Percentiles rank a stretch among this genome's conserved stretches.
These are phyloP conservation scores for Dittrichia graveolens DNA, from an alignment of 129 eudicot species.

Conservation along the genomic window DNA sequence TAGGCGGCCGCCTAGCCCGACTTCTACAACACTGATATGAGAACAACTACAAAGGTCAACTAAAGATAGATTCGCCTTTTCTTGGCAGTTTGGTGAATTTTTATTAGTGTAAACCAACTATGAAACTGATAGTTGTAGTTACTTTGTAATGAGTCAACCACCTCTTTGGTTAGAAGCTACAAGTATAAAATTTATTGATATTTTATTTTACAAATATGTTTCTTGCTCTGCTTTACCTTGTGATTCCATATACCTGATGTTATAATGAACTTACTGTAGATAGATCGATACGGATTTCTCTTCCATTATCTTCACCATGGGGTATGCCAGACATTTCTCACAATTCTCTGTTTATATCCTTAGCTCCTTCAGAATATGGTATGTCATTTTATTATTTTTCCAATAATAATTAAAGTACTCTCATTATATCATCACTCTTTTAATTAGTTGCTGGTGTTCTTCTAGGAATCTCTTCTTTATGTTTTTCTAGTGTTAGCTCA, in stretches of 20 bases:
- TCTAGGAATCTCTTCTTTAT: slow-evolving; percentile 56
- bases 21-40: too few relatives aligned
- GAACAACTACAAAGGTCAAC: slow-evolving; percentile 12
- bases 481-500: slow-evolving; percentile 43
- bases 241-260: slow-evolving; percentile 19
- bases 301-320: slow-evolving; percentile 47
- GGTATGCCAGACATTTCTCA: slow-evolving; percentile 27
- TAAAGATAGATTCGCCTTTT: slow-evolving; percentile 2
- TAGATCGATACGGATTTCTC: slow-evolving; percentile 41
- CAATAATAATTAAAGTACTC: neutral
- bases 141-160: neutral
- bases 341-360: slow-evolving; percentile 28
- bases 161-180: too few relatives aligned
- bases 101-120: neutral
- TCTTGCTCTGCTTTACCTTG: slow-evolving; percentile 16
- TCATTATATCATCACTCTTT: neutral
- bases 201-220: neutral
- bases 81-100: neutral
- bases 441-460: slow-evolving; percentile 23
- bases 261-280: slow-evolving; percentile 35
- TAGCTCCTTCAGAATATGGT: slow-evolving; percentile 47
- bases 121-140: neutral
- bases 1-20: too few relatives aligned
- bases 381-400: slow-evolving; percentile 10
- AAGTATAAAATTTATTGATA: too few relatives aligned